phyloP scores from a whole-genome alignment of 176 grass and related monocot genomes.

The Aegilops longissima region DNA sequence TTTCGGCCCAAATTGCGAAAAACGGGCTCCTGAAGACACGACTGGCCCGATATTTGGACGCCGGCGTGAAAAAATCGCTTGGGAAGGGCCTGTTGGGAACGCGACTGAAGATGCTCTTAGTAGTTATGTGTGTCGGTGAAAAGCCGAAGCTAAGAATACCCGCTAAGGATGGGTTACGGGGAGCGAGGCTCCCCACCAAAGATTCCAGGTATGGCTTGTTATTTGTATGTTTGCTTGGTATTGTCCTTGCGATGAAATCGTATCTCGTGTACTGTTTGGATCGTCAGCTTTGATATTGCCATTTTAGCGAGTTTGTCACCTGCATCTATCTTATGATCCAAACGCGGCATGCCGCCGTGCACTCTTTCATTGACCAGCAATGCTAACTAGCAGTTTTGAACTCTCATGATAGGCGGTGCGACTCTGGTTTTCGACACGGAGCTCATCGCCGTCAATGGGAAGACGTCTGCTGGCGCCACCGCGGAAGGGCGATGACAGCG shows the following conservation, averaged over 20 bases:
- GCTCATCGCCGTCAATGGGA: slow-evolving; percentile 79
- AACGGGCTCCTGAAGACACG: no score
- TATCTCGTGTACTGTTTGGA: neutral
- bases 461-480: slow-evolving; percentile 27
- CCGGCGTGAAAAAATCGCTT: no score
- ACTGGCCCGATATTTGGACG: no score
- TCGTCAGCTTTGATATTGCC: neutral
- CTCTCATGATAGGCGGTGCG: slow-evolving; percentile 55
- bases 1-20: no score
- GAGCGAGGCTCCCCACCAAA: slow-evolving; percentile 83
- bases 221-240: slow-evolving; percentile 39
- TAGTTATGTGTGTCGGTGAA: no score
- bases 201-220: slow-evolving; percentile 67
- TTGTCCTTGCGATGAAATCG: slow-evolving; percentile 17
- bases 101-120: no score
- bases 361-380: neutral
- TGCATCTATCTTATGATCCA: neutral
- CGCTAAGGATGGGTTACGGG: slow-evolving; percentile 80
- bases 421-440: slow-evolving; percentile 87
- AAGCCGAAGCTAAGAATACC: slow-evolving; percentile 39
- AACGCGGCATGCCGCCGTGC: neutral
- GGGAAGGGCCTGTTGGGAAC: no score
- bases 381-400: slow-evolving; percentile 10
- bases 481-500: slow-evolving; percentile 25
- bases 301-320: neutral